Evolutionary conservation across 1,284 basidiomycete species (phyloP), one percentile per base, ranked within the genome.

Genomic region (Golubevia pallescens): DNA sequence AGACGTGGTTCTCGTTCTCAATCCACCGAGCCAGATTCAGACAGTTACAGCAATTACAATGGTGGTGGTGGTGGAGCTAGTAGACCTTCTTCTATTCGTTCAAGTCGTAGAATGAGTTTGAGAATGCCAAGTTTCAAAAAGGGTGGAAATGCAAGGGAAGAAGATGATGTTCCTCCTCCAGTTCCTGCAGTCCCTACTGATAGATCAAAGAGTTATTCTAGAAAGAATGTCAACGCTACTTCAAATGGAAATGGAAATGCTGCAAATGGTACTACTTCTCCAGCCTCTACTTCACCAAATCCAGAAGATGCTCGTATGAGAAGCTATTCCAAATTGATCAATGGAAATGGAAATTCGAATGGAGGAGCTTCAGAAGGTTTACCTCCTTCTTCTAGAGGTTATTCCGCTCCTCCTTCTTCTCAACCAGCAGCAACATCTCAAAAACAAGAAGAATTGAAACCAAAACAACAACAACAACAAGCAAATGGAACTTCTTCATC

Each of bases 101-200:
- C 70, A 60, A 75, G 73, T 13, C 63, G 73, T 61, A 69, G 66
- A 58, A 68, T 70, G 68, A 73, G 64, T 55, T 67, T 72, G 66
- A 68, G 67, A 60, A 74, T 68, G 64, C 72, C 66, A 34, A 55
- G 57, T 14, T 55, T 65, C 21, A 65, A 58, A n/a, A 56, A 28
- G 6, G 54, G 67, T 51, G 28, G n/a, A 10, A 55, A 20, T 2
- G 38, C n/a, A 10, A 16, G 42, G 2, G 38, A 57, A 34, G n/a
- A 19, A 14, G 55, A 42, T n/a, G 63, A 64, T 7, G 8, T 61
- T 2, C 16, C 53, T 8, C 63, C 63, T 16, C 65, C 65, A 28
- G 54, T 62, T 23, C 61, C 61, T 16, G 19, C 34, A 21, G 28
- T 59, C n/a, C 54, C 28, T 1, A n/a, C n/a, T n/a, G 52, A 62